These are phyloP conservation scores for Boletus semigastroideus DNA, from an alignment of 1,284 basidiomycete genomes.

Conservation along the genomic window DNA sequence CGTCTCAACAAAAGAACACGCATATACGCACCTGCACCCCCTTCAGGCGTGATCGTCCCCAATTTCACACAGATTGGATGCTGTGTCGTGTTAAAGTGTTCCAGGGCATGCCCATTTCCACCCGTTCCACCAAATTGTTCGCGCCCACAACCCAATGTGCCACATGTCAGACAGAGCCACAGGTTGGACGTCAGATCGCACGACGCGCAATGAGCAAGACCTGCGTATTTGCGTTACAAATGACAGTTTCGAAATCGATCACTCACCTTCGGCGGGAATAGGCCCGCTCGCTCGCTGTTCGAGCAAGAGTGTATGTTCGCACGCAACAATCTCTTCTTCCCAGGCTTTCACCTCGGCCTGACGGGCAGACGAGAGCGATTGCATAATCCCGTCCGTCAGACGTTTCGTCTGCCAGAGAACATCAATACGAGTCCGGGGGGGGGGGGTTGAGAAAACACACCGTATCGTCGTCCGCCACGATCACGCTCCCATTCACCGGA, in stretches of 20 bases:
- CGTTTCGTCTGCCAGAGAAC: constrained; percentile 44
- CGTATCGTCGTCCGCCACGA: constrained; percentile 28
- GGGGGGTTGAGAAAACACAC: constrained; percentile 2
- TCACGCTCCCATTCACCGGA: constrained; percentile 48
- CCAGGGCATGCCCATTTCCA: constrained; percentile 90
- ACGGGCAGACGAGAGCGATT: constrained; percentile 83
- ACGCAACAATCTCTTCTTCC: constrained; percentile 92
- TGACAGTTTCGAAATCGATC: not conserved
- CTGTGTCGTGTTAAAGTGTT: constrained; percentile 74
- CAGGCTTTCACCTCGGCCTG: constrained; percentile 96
- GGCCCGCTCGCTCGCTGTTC: constrained; percentile 59
- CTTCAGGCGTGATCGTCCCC: constrained; percentile 96
- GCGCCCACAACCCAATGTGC: constrained; percentile 92
- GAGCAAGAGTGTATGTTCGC: constrained; percentile 84
- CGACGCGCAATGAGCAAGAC: constrained; percentile 71
- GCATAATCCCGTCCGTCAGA: constrained; percentile 75
- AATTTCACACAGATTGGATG: constrained; percentile 93
- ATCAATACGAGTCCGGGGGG: not conserved
- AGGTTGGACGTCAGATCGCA: constrained; percentile 88
- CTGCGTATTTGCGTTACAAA: constrained; percentile 36
- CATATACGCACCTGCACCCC: constrained; percentile 67
- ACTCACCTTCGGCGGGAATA: constrained; percentile 52
- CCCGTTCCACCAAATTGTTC: constrained; percentile 83
- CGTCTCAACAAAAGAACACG: not conserved
- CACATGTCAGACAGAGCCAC: constrained; percentile 95